Percentiles rank a stretch among this genome's conserved stretches.
Conservation (phyloP, 1,284 basidiomycete genomes). For the Cutaneotrichosporon dermatis region DNA sequence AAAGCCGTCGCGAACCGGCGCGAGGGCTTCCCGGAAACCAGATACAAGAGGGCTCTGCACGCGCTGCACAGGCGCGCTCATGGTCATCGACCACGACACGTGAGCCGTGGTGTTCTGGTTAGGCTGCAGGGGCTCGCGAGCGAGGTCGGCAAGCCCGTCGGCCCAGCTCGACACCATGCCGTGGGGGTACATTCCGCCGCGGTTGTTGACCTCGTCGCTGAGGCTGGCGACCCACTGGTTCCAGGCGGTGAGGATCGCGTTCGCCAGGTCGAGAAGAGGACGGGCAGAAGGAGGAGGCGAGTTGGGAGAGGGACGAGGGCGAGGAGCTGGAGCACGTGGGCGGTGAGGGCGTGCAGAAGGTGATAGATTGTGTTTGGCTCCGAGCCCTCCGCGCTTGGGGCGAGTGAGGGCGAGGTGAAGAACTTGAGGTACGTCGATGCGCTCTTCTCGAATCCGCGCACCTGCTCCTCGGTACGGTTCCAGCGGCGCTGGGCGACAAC, state of each 20-base stretch:
- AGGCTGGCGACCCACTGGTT: slow-evolving; percentile 31
- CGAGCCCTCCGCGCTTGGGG: slow-evolving; percentile 1
- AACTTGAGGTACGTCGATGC: slow-evolving; percentile 42
- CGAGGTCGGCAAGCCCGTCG: slow-evolving; percentile 29
- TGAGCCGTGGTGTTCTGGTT: background rate
- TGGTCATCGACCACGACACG: slow-evolving; percentile 17
- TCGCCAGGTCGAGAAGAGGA: slow-evolving; percentile 34
- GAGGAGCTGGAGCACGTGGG: slow-evolving; percentile 27
- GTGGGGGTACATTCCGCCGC: slow-evolving; percentile 42
- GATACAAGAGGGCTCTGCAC: slow-evolving; percentile 19
- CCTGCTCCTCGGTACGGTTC: slow-evolving; percentile 29
- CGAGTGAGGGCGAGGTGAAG: slow-evolving; percentile 21
- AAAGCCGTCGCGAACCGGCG: slow-evolving; percentile 30
- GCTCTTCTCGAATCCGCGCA: slow-evolving; percentile 28
- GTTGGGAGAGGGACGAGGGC: slow-evolving; percentile 28
- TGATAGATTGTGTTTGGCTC: slow-evolving; percentile 32
- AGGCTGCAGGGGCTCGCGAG: background rate
- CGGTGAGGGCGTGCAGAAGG: slow-evolving; percentile 34
- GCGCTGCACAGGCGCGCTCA: background rate
- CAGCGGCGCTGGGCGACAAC: slow-evolving; percentile 25
- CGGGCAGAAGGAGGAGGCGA: slow-evolving; percentile 16
- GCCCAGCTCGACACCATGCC: slow-evolving; percentile 34
- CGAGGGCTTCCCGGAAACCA: slow-evolving; percentile 33
- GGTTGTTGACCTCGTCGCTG: slow-evolving; percentile 37
- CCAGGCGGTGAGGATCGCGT: slow-evolving; percentile 33